Evolutionary conservation across 306 rosid genomes (phyloP), one percentile per base, ranked within the genome.

Genomic region (Sicyos baderoa): DNA sequence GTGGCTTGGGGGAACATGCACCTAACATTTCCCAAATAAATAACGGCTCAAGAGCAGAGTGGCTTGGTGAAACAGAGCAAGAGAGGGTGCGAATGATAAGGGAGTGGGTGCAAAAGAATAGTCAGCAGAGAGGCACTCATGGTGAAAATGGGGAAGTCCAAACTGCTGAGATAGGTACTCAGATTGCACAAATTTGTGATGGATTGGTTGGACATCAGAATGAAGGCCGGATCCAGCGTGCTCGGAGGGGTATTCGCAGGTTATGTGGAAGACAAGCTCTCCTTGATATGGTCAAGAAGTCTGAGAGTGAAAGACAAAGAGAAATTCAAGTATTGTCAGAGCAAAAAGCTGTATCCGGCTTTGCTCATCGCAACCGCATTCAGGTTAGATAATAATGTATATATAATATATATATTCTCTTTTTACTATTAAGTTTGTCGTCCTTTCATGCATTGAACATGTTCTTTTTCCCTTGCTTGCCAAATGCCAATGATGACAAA

Each of bases 321-420:
- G 97, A 94, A 76, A 82, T 88, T 81, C 89, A 85, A 75, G 87
- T 74, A 49, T 83, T 94, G 81, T 79, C 77, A 63, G 88, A 85
- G 77, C 90, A 76, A 53, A 85, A 76, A 50, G 85, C 86, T 4
- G 99, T 94, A 69, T 86, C 99, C 37, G 84, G 80, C 75, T 94
- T 94, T 56, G 80, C 95, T 78, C 99, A 94, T 77, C 97, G 97
- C 74, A 90, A 94, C 77, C 96, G 99, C 74, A 94, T 94, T 76
- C 99, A 93, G 97, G 99, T 93, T 78, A 48, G 79, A 64, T 76
- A 59, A 21, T 23, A 21, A n/a, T n/a, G n/a, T n/a, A n/a, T n/a
- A n/a, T n/a, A n/a, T n/a, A n/a, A n/a, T n/a, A n/a, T n/a, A n/a
- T n/a, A n/a, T n/a, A n/a, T n/a, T 59, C 57, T 27, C 19, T 45